These are phyloP conservation scores for Pneumocystis canis DNA, from an alignment of 1,139 yeast species.

Conservation along the genomic window DNA sequence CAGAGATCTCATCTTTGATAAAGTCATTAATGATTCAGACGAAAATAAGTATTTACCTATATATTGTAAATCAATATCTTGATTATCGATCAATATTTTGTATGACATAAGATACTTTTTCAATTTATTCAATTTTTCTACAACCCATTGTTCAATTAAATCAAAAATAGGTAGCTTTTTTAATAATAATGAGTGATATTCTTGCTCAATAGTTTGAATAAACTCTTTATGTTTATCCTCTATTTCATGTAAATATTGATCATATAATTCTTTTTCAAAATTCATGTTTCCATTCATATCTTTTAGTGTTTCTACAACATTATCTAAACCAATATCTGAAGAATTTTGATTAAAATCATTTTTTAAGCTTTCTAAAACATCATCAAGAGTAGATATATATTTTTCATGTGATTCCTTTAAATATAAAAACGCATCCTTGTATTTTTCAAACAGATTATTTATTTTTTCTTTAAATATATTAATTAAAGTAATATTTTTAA, in stretches of 20 bases:
- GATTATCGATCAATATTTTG: not conserved
- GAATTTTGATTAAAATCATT: not conserved
- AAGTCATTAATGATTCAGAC: not conserved
- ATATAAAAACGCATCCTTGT: not conserved
- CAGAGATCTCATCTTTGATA: not conserved
- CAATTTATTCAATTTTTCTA: not conserved
- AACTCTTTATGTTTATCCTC: not conserved
- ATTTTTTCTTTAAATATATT: not conserved
- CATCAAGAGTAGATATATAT: not conserved
- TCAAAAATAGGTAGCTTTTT: not conserved
- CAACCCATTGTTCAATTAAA: not conserved
- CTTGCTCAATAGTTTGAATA: not conserved
- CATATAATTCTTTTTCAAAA: not conserved
- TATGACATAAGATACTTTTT: not conserved
- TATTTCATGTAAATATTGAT: not conserved
- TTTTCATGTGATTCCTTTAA: not conserved
- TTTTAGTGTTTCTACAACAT: not conserved
- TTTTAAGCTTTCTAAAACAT: not conserved
- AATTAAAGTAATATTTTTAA: not conserved
- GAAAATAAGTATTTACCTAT: not conserved
- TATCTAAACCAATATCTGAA: not conserved
- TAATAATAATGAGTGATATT: not conserved
- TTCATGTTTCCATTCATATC: not conserved
- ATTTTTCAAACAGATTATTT: not conserved
- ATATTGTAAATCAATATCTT: not conserved